These are phyloP conservation scores for Zizania latifolia DNA, from an alignment of 176 grass and related monocot genomes.

Conservation along the genomic window DNA sequence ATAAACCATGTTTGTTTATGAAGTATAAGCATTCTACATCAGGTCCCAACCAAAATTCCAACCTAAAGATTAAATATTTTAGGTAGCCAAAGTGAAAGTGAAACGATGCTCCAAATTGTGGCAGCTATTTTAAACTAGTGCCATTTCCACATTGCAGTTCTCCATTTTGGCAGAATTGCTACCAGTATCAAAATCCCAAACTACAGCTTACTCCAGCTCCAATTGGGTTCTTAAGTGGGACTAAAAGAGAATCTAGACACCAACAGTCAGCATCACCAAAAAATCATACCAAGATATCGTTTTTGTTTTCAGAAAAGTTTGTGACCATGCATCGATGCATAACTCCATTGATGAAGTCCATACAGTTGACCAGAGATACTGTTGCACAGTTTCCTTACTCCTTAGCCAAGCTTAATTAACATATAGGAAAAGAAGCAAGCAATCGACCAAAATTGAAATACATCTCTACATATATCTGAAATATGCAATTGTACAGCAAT, in stretches of 20 bases:
- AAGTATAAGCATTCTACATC: not conserved
- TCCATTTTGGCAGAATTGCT: not conserved
- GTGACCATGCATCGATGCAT: not conserved
- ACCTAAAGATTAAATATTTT: not conserved
- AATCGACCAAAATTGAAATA: not conserved
- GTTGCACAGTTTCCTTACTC: not conserved
- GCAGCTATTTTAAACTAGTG: not conserved
- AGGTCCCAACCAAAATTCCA: not conserved
- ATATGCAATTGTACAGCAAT: slow-evolving; percentile 22
- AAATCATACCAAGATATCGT: not conserved
- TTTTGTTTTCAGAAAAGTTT: not conserved
- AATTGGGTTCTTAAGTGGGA: not conserved
- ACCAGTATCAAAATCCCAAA: not conserved
- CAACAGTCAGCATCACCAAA: not conserved
- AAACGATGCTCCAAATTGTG: not conserved
- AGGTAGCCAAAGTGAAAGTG: not conserved
- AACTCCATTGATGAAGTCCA: not conserved
- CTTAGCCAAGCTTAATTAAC: not conserved
- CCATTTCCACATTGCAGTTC: not conserved
- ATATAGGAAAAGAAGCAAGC: not conserved
- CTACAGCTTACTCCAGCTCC: not conserved
- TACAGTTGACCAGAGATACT: not conserved
- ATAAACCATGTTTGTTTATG: not conserved
- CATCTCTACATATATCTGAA: not conserved
- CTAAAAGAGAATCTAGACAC: not conserved